phyloP scores from a whole-genome alignment of 768 basidiomycete genomes.

The Kwoniella sp. region DNA sequence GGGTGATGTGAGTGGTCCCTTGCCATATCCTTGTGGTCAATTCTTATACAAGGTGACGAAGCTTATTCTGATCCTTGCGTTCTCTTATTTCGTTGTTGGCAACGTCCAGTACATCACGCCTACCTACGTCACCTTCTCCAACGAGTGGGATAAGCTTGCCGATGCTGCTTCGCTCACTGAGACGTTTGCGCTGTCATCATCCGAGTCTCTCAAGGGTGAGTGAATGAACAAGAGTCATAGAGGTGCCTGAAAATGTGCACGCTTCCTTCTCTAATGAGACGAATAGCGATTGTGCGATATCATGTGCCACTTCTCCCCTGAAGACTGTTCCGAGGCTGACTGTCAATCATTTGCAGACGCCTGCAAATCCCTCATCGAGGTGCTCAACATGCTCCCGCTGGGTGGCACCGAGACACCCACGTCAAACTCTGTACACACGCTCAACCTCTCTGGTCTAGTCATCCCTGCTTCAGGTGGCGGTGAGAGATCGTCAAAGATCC shows the following conservation, averaged over 20 bases:
- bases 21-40: neutral
- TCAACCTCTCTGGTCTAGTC: conserved; percentile 89
- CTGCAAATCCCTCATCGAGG: conserved; percentile 92
- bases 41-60: no score
- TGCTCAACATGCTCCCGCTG: conserved; percentile 94
- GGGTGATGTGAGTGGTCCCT: conserved; percentile 63
- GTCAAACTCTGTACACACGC: conserved; percentile 84
- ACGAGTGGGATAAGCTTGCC: conserved; percentile 92
- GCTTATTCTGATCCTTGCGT: neutral
- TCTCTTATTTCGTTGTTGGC: neutral
- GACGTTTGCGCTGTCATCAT: conserved; percentile 86
- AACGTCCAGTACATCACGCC: conserved; percentile 74
- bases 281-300: no score
- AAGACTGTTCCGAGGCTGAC: conserved; percentile 14
- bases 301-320: neutral
- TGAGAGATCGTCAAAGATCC: conserved; percentile 64
- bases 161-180: conserved; percentile 79
- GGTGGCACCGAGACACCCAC: conserved; percentile 84
- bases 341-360: conserved; percentile 79
- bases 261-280: no score
- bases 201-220: conserved; percentile 92
- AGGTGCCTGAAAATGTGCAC: no score
- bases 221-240: no score
- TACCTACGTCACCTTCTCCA: conserved; percentile 85
- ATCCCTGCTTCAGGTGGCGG: conserved; percentile 77